These are phyloP conservation scores for Hibiscus tridactylites DNA, from an alignment of 345 rosid species.

Conservation along the genomic window DNA sequence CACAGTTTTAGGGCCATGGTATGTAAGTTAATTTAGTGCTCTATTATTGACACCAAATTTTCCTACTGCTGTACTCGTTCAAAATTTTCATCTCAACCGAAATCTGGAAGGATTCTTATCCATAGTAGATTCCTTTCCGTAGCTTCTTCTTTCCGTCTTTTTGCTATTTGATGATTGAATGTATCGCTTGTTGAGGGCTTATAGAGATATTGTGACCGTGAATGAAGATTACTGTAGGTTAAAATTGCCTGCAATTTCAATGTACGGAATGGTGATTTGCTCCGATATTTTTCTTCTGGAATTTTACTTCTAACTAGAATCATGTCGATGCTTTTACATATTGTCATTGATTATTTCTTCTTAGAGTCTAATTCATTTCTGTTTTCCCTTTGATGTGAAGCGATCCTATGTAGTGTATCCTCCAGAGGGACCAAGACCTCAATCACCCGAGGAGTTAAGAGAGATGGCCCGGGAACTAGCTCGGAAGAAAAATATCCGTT, in stretches of 20 bases:
- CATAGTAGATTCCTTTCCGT: neutral
- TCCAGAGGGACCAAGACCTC: constrained; percentile 45
- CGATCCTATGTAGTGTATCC: constrained; percentile 49
- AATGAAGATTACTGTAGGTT: neutral
- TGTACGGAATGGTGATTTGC: neutral
- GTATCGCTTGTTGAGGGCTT: neutral
- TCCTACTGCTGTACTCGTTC: neutral
- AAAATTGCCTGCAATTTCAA: neutral
- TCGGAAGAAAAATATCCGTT: constrained; percentile 30
- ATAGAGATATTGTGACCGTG: neutral
- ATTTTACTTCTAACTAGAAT: neutral
- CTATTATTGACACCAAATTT: neutral
- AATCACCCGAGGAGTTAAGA: constrained; percentile 58
- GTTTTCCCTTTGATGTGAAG: constrained; percentile 25
- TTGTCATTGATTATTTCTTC: neutral
- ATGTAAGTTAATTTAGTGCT: neutral
- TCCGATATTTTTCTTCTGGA: too few relatives aligned
- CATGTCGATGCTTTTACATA: neutral
- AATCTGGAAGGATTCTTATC: too few relatives aligned
- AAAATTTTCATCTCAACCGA: too few relatives aligned
- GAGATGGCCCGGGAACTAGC: constrained; percentile 62
- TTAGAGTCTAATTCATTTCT: neutral
- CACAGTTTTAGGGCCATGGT: neutral
- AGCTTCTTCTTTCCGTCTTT: neutral
- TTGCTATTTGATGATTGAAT: neutral